Evolutionary conservation across 768 basidiomycete species (phyloP).

Genomic region (Trametes maxima): DNA sequence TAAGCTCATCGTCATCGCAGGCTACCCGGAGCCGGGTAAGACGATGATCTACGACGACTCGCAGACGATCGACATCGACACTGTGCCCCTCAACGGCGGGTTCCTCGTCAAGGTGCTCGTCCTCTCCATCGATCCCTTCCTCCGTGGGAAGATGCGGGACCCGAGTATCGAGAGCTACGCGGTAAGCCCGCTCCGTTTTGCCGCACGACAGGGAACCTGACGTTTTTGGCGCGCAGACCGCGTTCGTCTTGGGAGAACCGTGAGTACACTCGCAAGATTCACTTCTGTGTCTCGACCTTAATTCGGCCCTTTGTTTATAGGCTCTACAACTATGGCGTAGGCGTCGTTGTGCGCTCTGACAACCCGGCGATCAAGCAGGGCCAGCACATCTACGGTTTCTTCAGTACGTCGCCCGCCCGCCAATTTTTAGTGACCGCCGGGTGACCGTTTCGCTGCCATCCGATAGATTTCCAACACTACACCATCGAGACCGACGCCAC

Average conservation of each 20-base stretch:
- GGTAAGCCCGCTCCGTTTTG: slow-evolving; percentile 1
- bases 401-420: slow-evolving; percentile 30
- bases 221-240: slow-evolving; percentile 1
- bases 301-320: too few species aligned
- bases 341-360: slow-evolving; percentile 33
- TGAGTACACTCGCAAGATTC: slow-evolving; percentile 14
- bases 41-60: slow-evolving; percentile 31
- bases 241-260: slow-evolving; percentile 33
- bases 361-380: slow-evolving; percentile 24
- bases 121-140: slow-evolving; percentile 28
- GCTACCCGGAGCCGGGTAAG: slow-evolving; percentile 34
- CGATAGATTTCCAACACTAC: slow-evolving; percentile 46
- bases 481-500: slow-evolving; percentile 30
- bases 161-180: slow-evolving; percentile 20
- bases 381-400: slow-evolving; percentile 29
- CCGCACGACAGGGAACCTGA: background rate
- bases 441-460: too few species aligned
- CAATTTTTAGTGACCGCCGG: slow-evolving; percentile 21
- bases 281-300: background rate
- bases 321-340: slow-evolving; percentile 29
- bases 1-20: slow-evolving; percentile 12
- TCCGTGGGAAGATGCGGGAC: slow-evolving; percentile 27
- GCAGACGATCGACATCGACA: slow-evolving; percentile 33
- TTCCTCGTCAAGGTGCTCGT: slow-evolving; percentile 33
- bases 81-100: slow-evolving; percentile 31